A percentile compares a stretch with the other conserved stretches of the same genome.
These are phyloP conservation scores for Paramecium octaurelia DNA, from an alignment of 73 alveolate genomes.

Conservation along the genomic window DNA sequence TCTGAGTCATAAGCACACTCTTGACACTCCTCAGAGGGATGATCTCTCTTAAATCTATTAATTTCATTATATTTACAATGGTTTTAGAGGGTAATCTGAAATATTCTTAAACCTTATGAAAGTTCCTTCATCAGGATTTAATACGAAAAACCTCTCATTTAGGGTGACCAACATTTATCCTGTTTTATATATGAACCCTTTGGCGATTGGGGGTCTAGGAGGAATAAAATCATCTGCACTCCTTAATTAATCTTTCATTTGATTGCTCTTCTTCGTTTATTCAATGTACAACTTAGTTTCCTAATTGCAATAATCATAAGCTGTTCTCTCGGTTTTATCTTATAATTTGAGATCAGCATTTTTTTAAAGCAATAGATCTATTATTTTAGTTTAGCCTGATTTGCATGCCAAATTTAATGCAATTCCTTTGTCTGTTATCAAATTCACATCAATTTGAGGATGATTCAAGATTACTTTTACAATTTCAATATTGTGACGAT, in stretches of 20 bases:
- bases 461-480: not conserved
- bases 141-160: conserved; percentile 53
- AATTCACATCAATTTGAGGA: conserved; percentile 33
- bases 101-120: conserved; percentile 42
- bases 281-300: not conserved
- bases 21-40: conserved; percentile 51
- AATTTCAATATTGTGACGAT: not conserved
- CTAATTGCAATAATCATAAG: conserved; percentile 1
- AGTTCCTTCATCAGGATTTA: conserved; percentile 62
- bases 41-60: conserved; percentile 21
- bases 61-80: not conserved
- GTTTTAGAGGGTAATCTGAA: conserved; percentile 51
- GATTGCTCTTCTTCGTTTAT: not conserved
- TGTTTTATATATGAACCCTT: conserved; percentile 25
- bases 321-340: conserved; percentile 16
- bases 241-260: not conserved
- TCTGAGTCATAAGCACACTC: not conserved
- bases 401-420: conserved; percentile 16
- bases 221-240: conserved; percentile 50
- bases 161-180: conserved; percentile 51
- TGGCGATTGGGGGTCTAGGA: conserved; percentile 57
- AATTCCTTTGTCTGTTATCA: not conserved
- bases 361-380: not conserved
- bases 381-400: not conserved
- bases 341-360: conserved; percentile 14